Conservation (phyloP, 1,284 basidiomycete species). For the Athelia sp. region DNA sequence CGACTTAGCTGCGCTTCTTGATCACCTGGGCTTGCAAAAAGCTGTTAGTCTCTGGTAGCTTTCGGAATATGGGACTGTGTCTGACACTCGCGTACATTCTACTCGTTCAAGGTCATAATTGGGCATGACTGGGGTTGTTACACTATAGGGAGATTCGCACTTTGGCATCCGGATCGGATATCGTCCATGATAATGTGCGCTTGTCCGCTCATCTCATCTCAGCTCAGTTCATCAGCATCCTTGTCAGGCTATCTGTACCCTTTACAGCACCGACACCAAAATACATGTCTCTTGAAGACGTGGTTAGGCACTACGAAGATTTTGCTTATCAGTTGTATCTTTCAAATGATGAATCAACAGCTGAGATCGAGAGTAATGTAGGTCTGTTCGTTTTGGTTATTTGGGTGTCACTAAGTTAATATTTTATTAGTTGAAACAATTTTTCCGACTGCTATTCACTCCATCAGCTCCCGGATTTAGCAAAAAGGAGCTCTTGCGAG, state of each 20-base stretch:
- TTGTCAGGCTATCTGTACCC: conserved; percentile 52
- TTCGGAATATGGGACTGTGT: too few species aligned
- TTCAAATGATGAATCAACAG: conserved; percentile 39
- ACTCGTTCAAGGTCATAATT: conserved; percentile 42
- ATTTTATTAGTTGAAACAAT: neutral
- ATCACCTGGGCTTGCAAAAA: conserved; percentile 42
- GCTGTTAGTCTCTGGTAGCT: conserved; percentile 36
- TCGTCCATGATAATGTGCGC: conserved; percentile 53
- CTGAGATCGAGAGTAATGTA: conserved; percentile 51
- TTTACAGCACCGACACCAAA: conserved; percentile 48
- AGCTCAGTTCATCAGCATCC: conserved; percentile 2
- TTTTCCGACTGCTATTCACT: neutral
- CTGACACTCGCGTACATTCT: neutral
- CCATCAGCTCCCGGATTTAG: conserved; percentile 12
- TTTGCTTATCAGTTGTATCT: conserved; percentile 65
- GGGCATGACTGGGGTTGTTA: conserved; percentile 74
- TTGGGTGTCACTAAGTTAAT: neutral
- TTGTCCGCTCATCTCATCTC: neutral
- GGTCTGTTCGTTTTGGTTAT: conserved; percentile 5
- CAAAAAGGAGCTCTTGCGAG: conserved; percentile 7
- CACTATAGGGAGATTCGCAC: conserved; percentile 53
- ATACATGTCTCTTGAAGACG: conserved; percentile 45
- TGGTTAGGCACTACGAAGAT: conserved; percentile 46
- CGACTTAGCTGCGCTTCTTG: conserved; percentile 61
- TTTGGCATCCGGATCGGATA: conserved; percentile 61